phyloP scores from a whole-genome alignment of 2,329 filamentous ascomycete species.

The Xylariaceae sp. region DNA sequence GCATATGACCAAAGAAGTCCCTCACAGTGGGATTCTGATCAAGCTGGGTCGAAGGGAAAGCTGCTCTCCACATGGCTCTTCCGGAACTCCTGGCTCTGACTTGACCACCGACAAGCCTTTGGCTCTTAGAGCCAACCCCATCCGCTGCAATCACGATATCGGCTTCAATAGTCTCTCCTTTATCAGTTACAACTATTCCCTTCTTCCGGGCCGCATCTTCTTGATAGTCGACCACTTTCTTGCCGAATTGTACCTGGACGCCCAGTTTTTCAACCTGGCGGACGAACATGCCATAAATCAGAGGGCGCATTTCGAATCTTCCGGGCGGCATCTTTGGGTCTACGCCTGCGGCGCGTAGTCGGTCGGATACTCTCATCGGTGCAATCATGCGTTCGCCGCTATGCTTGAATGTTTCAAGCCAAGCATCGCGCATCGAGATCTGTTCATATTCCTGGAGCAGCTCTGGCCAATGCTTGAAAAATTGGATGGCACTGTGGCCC shows the following conservation, averaged over 20 bases:
- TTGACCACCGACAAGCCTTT: constrained; percentile 41
- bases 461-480: constrained; percentile 55
- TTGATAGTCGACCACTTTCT: constrained; percentile 48
- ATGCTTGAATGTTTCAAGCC: constrained; percentile 56
- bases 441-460: constrained; percentile 48
- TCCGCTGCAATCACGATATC: constrained; percentile 48
- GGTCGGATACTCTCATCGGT: constrained; percentile 48
- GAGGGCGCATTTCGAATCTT: constrained; percentile 54
- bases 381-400: constrained; percentile 47
- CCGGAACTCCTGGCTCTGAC: constrained; percentile 42
- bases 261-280: constrained; percentile 46
- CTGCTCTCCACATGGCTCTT: constrained; percentile 44
- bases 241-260: constrained; percentile 46
- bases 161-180: constrained; percentile 47
- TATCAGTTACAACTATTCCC: constrained; percentile 47
- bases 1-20: constrained; percentile 40
- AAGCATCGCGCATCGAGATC: constrained; percentile 53
- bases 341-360: constrained; percentile 38
- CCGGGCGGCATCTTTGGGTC: constrained; percentile 48
- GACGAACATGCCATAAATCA: constrained; percentile 55
- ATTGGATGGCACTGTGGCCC: constrained; percentile 53
- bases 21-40: constrained; percentile 39
- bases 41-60: constrained; percentile 39
- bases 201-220: constrained; percentile 41
- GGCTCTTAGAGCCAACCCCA: constrained; percentile 45